Percentiles rank a stretch among this genome's conserved stretches.
These are phyloP conservation scores for Tetracladium setigerum DNA, from an alignment of 495 filamentous ascomycete genomes.

Conservation along the genomic window DNA sequence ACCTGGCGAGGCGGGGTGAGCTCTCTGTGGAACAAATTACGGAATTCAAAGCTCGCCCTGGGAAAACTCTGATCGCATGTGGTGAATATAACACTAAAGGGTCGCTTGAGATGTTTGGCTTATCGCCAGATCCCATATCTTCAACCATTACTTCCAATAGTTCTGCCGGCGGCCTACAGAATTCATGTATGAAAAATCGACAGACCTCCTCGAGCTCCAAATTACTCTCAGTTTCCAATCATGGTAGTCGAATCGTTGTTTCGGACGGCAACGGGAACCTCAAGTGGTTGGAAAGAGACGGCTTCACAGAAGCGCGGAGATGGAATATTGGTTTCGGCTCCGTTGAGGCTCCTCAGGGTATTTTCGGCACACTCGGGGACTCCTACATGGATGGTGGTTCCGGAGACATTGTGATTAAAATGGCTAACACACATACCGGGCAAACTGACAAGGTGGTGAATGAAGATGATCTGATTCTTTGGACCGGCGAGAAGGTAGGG, in stretches of 20 bases:
- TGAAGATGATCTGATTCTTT: constrained; percentile 62
- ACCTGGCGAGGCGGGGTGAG: constrained; percentile 44
- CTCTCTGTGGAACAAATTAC: constrained; percentile 43
- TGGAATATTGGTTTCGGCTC: constrained; percentile 58
- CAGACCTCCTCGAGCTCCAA: constrained; percentile 77
- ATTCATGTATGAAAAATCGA: constrained; percentile 58
- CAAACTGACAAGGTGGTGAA: constrained; percentile 29
- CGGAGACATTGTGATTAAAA: constrained; percentile 62
- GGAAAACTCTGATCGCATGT: constrained; percentile 66
- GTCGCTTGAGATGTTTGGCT: constrained; percentile 78
- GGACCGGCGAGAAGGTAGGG: constrained; percentile 77
- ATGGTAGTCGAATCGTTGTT: constrained; percentile 78
- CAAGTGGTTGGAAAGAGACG: constrained; percentile 90
- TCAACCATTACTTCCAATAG: constrained; percentile 30
- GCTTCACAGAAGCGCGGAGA: constrained; percentile 68
- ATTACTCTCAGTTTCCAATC: constrained; percentile 73
- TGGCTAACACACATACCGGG: constrained; percentile 52
- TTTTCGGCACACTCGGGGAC: constrained; percentile 35
- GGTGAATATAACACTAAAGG: constrained; percentile 95
- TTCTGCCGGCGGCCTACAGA: constrained; percentile 29
- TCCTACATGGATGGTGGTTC: constrained; percentile 32
- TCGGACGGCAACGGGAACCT: constrained; percentile 77
- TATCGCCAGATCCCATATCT: constrained; percentile 31
- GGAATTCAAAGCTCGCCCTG: constrained; percentile 38
- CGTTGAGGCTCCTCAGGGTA: constrained; percentile 25